These are phyloP conservation scores for Moesziomyces antarcticus DNA, from an alignment of 1,284 basidiomycete species.

Conservation along the genomic window DNA sequence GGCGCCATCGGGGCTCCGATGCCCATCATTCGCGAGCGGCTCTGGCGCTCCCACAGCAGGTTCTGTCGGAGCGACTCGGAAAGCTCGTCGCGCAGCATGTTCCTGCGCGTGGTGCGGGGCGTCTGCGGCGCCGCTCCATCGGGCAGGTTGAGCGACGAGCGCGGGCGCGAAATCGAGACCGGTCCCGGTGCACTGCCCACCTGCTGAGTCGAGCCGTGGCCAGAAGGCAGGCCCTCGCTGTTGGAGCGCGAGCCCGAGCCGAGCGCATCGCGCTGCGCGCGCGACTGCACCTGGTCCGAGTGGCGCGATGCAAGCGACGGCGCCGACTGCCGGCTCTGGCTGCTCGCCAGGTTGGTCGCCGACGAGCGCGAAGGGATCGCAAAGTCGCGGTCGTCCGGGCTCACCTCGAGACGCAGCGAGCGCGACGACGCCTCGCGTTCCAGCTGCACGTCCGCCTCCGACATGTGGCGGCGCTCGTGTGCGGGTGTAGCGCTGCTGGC, in stretches of 20 bases:
- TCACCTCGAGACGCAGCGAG: slow-evolving; percentile 50
- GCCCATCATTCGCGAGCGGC: slow-evolving; percentile 63
- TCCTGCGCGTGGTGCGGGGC: slow-evolving; percentile 82
- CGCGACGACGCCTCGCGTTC: slow-evolving; percentile 36
- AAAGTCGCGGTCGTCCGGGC: slow-evolving; percentile 46
- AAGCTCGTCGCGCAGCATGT: slow-evolving; percentile 85
- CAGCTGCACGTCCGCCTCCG: slow-evolving; percentile 27
- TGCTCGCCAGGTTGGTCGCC: slow-evolving; percentile 25
- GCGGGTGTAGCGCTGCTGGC: slow-evolving; percentile 7
- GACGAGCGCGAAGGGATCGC: slow-evolving; percentile 41
- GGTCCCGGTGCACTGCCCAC: slow-evolving; percentile 20
- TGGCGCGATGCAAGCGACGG: slow-evolving; percentile 39
- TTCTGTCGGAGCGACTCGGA: slow-evolving; percentile 85
- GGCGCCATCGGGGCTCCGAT: slow-evolving; percentile 46
- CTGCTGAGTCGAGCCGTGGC: slow-evolving; percentile 17
- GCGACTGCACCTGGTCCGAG: slow-evolving; percentile 32
- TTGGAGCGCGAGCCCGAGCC: slow-evolving; percentile 47
- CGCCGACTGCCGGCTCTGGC: slow-evolving; percentile 32
- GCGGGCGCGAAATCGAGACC: slow-evolving; percentile 38
- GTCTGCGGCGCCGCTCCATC: slow-evolving; percentile 76
- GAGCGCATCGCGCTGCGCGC: slow-evolving; percentile 22
- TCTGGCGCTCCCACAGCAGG: slow-evolving; percentile 81
- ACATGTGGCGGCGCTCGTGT: slow-evolving; percentile 13
- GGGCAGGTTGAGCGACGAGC: slow-evolving; percentile 44
- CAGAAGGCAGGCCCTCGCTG: slow-evolving; percentile 39